Evolutionary conservation across 257 asterid genomes (phyloP).

Genomic region (Salvia miltiorrhiza): DNA sequence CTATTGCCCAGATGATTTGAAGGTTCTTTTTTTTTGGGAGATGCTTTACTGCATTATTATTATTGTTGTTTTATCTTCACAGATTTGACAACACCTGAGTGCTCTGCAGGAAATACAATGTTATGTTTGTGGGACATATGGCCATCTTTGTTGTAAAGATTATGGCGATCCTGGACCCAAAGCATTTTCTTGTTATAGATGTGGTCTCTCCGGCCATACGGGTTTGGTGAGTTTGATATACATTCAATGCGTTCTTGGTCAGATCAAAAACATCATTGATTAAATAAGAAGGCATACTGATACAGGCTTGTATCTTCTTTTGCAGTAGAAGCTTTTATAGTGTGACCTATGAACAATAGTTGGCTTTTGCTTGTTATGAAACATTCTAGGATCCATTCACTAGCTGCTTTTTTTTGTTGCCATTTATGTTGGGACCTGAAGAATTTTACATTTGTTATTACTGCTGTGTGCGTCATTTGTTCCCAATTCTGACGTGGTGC

Average conservation of each 20-base stretch:
- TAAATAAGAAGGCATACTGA: background rate
- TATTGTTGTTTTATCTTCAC: background rate
- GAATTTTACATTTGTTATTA: background rate
- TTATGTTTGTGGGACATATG: conserved; percentile 66
- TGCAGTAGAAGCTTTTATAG: background rate
- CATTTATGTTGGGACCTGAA: background rate
- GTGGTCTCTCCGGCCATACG: conserved; percentile 89
- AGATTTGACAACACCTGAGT: background rate
- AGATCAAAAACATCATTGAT: background rate
- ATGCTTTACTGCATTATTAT: background rate
- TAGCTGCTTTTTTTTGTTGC: background rate
- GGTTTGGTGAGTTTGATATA: conserved; percentile 68
- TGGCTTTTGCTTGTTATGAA: background rate
- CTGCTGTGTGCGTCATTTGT: background rate
- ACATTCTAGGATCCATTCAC: background rate
- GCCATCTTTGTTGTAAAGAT: conserved; percentile 82
- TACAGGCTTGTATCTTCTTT: background rate
- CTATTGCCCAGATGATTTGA: conserved; percentile 66
- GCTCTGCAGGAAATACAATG: conserved; percentile 68
- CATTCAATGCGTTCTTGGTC: background rate
- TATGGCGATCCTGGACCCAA: conserved; percentile 47
- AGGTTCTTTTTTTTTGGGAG: conserved; percentile 39
- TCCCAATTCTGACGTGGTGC: background rate
- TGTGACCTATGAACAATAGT: background rate
- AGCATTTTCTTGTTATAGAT: conserved; percentile 73